phyloP scores from a whole-genome alignment of 2,329 filamentous ascomycete genomes.

The Sporothrix pallida region DNA sequence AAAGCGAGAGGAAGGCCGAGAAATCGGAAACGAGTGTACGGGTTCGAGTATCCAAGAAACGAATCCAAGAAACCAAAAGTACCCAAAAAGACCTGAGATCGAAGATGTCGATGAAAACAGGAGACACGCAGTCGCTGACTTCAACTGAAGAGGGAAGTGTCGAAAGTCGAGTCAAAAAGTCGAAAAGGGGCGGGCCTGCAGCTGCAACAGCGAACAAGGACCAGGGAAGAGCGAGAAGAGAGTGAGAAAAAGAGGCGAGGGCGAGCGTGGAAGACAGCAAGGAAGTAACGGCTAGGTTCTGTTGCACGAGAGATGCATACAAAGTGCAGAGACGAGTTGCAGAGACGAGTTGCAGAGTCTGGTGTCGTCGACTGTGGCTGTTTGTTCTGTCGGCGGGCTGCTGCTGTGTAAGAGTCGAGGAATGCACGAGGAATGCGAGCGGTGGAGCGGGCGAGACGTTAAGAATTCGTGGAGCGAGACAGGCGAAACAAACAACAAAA shows the following conservation, averaged over 20 bases:
- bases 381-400: conserved; percentile 8
- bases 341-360: conserved; percentile 10
- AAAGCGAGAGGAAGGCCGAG: neutral
- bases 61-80: neutral
- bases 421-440: conserved; percentile 28
- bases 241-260: neutral
- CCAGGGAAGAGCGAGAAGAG: conserved; percentile 11
- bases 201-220: conserved; percentile 1
- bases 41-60: neutral
- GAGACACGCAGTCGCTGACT: neutral
- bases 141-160: neutral
- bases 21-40: neutral
- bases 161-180: neutral
- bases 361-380: conserved; percentile 23
- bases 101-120: neutral
- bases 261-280: neutral
- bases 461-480: conserved; percentile 1
- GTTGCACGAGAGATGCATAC: conserved; percentile 21
- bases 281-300: conserved; percentile 14
- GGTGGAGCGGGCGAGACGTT: conserved; percentile 21
- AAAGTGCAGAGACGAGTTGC: conserved; percentile 14
- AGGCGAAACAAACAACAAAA: conserved; percentile 28
- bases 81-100: neutral
- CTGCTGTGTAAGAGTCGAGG: conserved; percentile 28
- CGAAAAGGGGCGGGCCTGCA: neutral